These are phyloP conservation scores for Lecanosticta acicola DNA, from an alignment of 2,329 filamentous ascomycete species.

Conservation along the genomic window DNA sequence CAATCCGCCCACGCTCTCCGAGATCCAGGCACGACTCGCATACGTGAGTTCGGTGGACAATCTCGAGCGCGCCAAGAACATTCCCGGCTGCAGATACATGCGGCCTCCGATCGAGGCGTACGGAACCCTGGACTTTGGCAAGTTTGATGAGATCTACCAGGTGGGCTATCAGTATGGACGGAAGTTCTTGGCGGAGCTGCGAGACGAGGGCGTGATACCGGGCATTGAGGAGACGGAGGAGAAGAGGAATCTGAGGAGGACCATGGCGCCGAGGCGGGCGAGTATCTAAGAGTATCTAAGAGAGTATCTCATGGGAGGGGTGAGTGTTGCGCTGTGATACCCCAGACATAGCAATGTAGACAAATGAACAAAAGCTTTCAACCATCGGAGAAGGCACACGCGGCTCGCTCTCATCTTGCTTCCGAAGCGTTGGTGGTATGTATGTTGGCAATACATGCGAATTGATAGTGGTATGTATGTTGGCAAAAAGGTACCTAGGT, in stretches of 20 bases:
- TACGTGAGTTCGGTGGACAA: slow-evolving; percentile 95
- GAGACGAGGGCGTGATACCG: slow-evolving; percentile 69
- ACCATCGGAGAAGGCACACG: too few species aligned
- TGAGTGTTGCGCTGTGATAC: not conserved
- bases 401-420: too few species aligned
- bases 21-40: slow-evolving; percentile 90
- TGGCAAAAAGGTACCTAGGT: too few species aligned
- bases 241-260: slow-evolving; percentile 46
- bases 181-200: slow-evolving; percentile 69
- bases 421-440: too few species aligned
- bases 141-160: slow-evolving; percentile 94
- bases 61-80: slow-evolving; percentile 84
- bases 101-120: slow-evolving; percentile 89
- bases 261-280: slow-evolving; percentile 47
- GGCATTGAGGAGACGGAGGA: slow-evolving; percentile 48
- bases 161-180: slow-evolving; percentile 83
- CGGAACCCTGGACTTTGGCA: slow-evolving; percentile 90
- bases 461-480: too few species aligned
- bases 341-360: not conserved
- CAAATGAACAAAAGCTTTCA: too few species aligned
- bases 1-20: slow-evolving; percentile 88
- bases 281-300: slow-evolving; percentile 35
- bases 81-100: slow-evolving; percentile 91
- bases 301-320: not conserved
- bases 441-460: too few species aligned